A percentile compares a stretch with the other conserved stretches of the same genome.
Conservation (phyloP, 352 stramenopile species). For the Pythium vanterpoolii region DNA sequence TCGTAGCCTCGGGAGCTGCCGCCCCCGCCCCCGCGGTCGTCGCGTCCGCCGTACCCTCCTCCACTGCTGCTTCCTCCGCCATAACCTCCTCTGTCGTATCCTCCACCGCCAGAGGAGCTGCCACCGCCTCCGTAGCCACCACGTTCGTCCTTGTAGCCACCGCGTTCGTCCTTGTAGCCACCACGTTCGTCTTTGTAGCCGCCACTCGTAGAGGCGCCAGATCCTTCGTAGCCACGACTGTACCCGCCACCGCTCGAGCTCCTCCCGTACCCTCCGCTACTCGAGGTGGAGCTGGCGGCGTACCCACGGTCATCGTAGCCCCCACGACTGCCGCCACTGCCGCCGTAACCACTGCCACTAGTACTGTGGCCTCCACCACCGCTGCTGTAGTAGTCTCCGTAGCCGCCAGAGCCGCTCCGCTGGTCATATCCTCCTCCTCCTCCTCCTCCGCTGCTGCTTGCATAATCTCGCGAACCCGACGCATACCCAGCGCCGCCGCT, state of each 20-base stretch:
- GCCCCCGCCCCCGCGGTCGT: conserved; percentile 16
- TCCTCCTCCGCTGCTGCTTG: conserved; percentile 18
- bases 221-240: conserved; percentile 20
- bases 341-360: conserved; percentile 13
- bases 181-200: conserved; percentile 22
- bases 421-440: conserved; percentile 11
- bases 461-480: conserved; percentile 23
- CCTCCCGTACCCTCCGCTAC: conserved; percentile 15
- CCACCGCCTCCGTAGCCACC: conserved; percentile 23
- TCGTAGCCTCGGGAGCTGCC: conserved; percentile 23
- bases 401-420: conserved; percentile 9
- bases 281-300: conserved; percentile 7
- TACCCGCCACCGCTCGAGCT: conserved; percentile 18
- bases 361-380: conserved; percentile 15
- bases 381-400: conserved; percentile 15
- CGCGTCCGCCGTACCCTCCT: conserved; percentile 23
- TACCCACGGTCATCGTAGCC: conserved; percentile 30
- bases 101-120: conserved; percentile 19
- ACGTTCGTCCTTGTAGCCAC: conserved; percentile 11
- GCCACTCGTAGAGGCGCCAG: conserved; percentile 6
- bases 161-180: conserved; percentile 22
- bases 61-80: conserved; percentile 8
- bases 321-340: conserved; percentile 23
- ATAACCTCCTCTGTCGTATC: conserved; percentile 19
- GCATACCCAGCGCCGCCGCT: conserved; percentile 24